Conservation (phyloP, 2,329 filamentous ascomycete species). For the Phyllosticta citriasiana region DNA sequence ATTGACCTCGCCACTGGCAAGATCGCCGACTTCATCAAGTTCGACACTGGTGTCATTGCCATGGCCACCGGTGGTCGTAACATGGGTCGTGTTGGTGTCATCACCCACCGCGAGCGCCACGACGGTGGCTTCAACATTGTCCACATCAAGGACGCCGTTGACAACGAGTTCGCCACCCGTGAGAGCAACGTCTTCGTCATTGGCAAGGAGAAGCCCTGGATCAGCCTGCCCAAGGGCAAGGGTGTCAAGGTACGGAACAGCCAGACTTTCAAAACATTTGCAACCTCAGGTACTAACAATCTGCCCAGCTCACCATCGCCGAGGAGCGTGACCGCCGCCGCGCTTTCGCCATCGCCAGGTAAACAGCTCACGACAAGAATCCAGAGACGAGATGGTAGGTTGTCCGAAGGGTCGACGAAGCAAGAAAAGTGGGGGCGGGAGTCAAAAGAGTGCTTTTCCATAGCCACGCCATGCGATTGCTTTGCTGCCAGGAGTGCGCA, state of each 20-base stretch:
- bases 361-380: not conserved
- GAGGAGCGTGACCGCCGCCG: slow-evolving; percentile 98
- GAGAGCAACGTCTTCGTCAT: slow-evolving; percentile 99
- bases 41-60: slow-evolving; percentile 95
- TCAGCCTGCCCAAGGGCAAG: slow-evolving; percentile 99
- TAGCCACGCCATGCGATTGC: not conserved
- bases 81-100: slow-evolving; percentile 99
- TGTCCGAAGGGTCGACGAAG: not conserved
- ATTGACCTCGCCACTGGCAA: slow-evolving; percentile 95
- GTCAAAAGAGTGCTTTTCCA: not conserved
- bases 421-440: not conserved
- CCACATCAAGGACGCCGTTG: slow-evolving; percentile 99
- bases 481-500: not conserved
- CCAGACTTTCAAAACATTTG: not conserved
- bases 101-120: slow-evolving; percentile 99
- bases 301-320: slow-evolving; percentile 70
- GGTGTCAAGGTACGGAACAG: slow-evolving; percentile 74
- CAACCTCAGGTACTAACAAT: not conserved
- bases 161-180: slow-evolving; percentile 99
- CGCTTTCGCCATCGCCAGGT: slow-evolving; percentile 49
- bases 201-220: slow-evolving; percentile 96
- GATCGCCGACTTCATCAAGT: slow-evolving; percentile 96
- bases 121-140: slow-evolving; percentile 99
- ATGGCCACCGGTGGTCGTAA: slow-evolving; percentile 99
- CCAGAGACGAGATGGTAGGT: not conserved